Evolutionary conservation across 2,329 filamentous ascomycete species (phyloP).

Genomic region (Pyrenophora graminea): DNA sequence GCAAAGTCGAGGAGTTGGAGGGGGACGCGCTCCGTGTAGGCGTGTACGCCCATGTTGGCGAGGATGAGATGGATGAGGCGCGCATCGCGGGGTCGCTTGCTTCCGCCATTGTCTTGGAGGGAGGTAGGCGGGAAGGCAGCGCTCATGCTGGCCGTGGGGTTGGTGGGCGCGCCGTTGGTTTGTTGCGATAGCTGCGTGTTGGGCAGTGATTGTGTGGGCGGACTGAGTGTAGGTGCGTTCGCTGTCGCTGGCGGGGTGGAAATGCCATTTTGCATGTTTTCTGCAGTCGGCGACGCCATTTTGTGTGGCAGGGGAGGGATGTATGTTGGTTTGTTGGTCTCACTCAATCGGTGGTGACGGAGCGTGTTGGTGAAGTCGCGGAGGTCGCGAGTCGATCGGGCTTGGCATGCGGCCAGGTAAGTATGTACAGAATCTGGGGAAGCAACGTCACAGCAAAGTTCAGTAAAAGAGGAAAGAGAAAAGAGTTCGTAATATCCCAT

Average conservation of each 20-base stretch:
- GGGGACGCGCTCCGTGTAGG: conserved; percentile 81
- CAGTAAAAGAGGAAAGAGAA: neutral
- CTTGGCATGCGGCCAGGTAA: conserved; percentile 20
- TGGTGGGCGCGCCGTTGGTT: conserved; percentile 22
- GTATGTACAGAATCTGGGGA: neutral
- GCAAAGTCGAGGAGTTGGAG: conserved; percentile 83
- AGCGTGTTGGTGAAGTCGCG: conserved; percentile 5
- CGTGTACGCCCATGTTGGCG: conserved; percentile 75
- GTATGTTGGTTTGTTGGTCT: neutral
- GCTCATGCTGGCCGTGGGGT: conserved; percentile 16
- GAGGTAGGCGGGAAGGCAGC: conserved; percentile 41
- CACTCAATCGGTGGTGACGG: neutral
- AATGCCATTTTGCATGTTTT: conserved; percentile 44
- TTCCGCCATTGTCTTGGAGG: conserved; percentile 36
- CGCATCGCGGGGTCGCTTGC: conserved; percentile 71
- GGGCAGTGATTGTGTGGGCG: conserved; percentile 34
- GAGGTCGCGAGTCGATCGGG: neutral
- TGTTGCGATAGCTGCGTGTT: conserved; percentile 12
- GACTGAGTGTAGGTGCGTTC: conserved; percentile 37
- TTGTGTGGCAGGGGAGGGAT: conserved; percentile 7
- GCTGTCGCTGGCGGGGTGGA: conserved; percentile 45
- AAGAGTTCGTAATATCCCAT: neutral
- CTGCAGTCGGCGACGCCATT: conserved; percentile 47
- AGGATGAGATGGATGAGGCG: conserved; percentile 80
- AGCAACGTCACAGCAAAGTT: neutral